These are phyloP conservation scores for Kalaharituber pfeilii DNA, from an alignment of 2,329 filamentous ascomycete genomes.

Conservation along the genomic window DNA sequence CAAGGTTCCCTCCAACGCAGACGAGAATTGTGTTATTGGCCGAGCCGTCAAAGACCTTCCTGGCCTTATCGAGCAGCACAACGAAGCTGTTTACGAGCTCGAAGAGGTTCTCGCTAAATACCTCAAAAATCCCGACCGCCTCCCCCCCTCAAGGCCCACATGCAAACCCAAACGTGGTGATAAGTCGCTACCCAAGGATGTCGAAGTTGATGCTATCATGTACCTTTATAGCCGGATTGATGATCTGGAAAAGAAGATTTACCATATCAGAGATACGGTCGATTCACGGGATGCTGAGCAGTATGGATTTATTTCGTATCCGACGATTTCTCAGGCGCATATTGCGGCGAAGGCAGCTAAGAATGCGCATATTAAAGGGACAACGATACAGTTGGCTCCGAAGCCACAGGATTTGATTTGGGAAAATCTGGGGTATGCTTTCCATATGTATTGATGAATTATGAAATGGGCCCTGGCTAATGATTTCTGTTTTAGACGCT, in stretches of 20 bases:
- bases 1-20: constrained; percentile 10
- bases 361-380: constrained; percentile 62
- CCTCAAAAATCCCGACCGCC: constrained; percentile 63
- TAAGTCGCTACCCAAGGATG: constrained; percentile 45
- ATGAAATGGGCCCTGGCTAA: too few relatives aligned
- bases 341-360: constrained; percentile 66
- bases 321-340: constrained; percentile 74
- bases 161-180: constrained; percentile 72
- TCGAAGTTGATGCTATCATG: constrained; percentile 84
- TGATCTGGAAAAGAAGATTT: constrained; percentile 66
- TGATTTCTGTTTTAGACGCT: constrained; percentile 33
- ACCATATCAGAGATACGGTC: constrained; percentile 60
- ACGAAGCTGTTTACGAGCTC: constrained; percentile 59
- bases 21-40: constrained; percentile 43
- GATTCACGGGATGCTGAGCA: constrained; percentile 77
- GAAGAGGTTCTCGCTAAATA: constrained; percentile 78
- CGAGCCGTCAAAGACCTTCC: constrained; percentile 86
- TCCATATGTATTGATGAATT: too few relatives aligned
- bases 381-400: constrained; percentile 62
- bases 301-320: constrained; percentile 89
- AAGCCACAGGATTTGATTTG: constrained; percentile 86
- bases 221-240: constrained; percentile 76
- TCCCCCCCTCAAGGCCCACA: constrained; percentile 58
- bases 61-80: constrained; percentile 66
- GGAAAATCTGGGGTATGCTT: constrained; percentile 52